Percentiles rank a stretch among this genome's conserved stretches.
phyloP scores from a whole-genome alignment of 2,329 filamentous ascomycete genomes.

The Cladophialophora psammophila region DNA sequence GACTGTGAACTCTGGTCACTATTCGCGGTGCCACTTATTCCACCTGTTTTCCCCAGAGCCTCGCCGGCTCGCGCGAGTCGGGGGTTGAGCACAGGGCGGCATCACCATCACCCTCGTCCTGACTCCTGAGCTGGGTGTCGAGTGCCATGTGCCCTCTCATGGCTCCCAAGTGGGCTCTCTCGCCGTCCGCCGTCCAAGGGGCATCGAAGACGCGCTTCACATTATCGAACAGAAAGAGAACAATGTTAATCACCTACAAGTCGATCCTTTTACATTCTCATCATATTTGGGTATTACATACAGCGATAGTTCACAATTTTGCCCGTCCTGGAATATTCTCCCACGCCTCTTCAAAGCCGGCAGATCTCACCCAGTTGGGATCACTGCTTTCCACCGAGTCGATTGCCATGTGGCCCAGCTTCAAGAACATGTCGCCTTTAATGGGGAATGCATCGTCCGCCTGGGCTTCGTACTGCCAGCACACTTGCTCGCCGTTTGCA shows the following conservation, averaged over 20 bases:
- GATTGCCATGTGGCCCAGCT: constrained; percentile 54
- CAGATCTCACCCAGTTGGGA: constrained; percentile 48
- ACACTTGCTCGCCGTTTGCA: constrained; percentile 66
- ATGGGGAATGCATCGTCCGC: constrained; percentile 46
- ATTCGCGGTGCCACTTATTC: too few relatives aligned
- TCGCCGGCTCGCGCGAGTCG: too few relatives aligned
- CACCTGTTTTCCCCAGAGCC: too few relatives aligned
- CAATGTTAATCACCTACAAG: constrained; percentile 6
- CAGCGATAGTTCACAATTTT: constrained; percentile 24
- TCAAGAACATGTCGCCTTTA: constrained; percentile 52
- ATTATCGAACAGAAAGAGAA: background rate
- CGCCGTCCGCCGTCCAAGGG: too few relatives aligned
- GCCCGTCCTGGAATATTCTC: constrained; percentile 40
- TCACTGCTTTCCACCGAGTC: constrained; percentile 43
- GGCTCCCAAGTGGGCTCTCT: too few relatives aligned
- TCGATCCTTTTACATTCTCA: too few relatives aligned
- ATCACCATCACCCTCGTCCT: too few relatives aligned
- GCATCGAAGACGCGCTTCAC: too few relatives aligned
- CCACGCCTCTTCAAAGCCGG: constrained; percentile 55
- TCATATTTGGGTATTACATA: background rate
- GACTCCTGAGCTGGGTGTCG: too few relatives aligned
- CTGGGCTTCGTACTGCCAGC: constrained; percentile 46
- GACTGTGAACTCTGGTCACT: too few relatives aligned
- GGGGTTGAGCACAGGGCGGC: too few relatives aligned
- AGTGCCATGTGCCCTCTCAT: too few relatives aligned